Percentiles rank a stretch among this genome's conserved stretches.
These are phyloP conservation scores for Pulveroboletus sp. DNA, from an alignment of 768 basidiomycete genomes.

Conservation along the genomic window DNA sequence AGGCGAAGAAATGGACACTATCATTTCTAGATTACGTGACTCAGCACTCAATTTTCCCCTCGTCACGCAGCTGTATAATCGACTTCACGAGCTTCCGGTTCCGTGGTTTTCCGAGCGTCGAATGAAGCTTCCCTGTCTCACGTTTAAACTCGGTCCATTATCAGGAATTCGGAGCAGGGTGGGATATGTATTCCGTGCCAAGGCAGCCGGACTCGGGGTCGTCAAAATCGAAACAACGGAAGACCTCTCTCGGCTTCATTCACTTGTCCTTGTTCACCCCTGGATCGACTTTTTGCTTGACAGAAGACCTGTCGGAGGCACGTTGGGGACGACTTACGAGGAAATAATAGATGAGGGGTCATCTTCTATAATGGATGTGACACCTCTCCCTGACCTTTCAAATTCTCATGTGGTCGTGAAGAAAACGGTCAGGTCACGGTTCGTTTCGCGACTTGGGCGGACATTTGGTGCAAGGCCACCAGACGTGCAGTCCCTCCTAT, in stretches of 20 bases:
- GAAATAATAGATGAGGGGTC: too few species aligned
- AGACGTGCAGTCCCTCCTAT: too few species aligned
- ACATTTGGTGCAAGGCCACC: too few species aligned
- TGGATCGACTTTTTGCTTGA: constrained; percentile 9
- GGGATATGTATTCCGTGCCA: neutral
- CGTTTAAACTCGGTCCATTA: constrained; percentile 1
- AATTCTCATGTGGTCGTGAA: accelerated
- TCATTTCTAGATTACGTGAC: neutral
- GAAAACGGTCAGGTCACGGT: neutral
- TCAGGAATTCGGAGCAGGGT: neutral
- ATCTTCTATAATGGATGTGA: too few species aligned
- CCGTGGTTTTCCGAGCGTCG: neutral
- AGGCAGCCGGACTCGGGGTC: neutral
- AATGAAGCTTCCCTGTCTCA: constrained; percentile 11
- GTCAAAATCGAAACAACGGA: constrained; percentile 8
- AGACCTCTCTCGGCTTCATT: neutral
- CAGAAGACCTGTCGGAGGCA: neutral
- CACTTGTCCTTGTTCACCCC: neutral
- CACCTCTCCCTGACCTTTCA: too few species aligned
- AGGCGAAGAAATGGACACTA: neutral
- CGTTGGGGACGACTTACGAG: neutral
- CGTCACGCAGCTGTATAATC: too few species aligned
- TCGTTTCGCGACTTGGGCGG: neutral
- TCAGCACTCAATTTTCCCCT: too few species aligned
- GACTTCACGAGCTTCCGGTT: neutral